Evolutionary conservation across 305 asterid species (phyloP), one percentile per base, ranked within the genome.

Genomic region (Fraxinus greggii): DNA sequence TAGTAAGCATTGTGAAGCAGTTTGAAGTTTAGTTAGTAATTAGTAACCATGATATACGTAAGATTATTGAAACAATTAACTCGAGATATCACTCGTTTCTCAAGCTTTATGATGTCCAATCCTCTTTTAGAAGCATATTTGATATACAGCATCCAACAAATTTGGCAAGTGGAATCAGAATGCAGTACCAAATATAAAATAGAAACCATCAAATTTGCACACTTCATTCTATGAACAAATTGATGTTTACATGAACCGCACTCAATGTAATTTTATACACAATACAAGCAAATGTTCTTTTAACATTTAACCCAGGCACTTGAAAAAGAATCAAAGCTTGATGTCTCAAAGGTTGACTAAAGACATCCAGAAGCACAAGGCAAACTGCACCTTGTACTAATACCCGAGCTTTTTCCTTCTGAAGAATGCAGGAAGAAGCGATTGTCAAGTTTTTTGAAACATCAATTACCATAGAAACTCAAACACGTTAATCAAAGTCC

Each of bases 281-380:
- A 87, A 83, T 82, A 87, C 90, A 86, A 84, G 83, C 84, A 76
- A 85, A 89, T 84, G 92, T 88, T 67, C 36, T 48, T 82, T 31
- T 32, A 82, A 87, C 92, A 87, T 87, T 77, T 79, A 23, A 59
- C 80, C 75, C 42, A 54, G 65, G 76, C 80, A 75, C 84, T 69
- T 73, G 59, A 85, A 89, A 89, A 67, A 31, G 88, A 89, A 89
- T 87, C 81, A 80, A 77, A 54, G 65, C 65, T n/a, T n/a, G 65
- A 59, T 21, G 69, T 19, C 69, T 59, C 69, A 59, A 59, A 59
- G 10, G 69, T 59, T 21, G 29, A 59, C 3, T 21, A 21, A 7
- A 2, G 29, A 21, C 69, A 21, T 21, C 29, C 1, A 59, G 29
- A 5, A 19, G 69, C 13, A 21, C 3, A 59, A 59, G 24, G 29